phyloP scores from a whole-genome alignment of 352 stramenopile species.

The Poterioochromonas sp. region DNA sequence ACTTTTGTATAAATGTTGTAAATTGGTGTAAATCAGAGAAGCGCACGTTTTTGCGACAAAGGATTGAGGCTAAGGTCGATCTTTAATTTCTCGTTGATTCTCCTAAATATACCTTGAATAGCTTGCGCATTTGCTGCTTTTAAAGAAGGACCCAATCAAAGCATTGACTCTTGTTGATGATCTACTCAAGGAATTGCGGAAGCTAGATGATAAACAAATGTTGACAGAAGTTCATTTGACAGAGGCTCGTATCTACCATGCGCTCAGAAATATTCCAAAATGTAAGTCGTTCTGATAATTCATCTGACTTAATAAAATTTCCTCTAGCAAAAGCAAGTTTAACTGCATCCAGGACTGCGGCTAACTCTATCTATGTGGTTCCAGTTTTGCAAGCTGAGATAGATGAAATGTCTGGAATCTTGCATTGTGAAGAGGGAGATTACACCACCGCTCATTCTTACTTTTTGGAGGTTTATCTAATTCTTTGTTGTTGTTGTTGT shows the following conservation, averaged over 20 bases:
- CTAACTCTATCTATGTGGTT: slow-evolving; percentile 94
- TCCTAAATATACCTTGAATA: background rate
- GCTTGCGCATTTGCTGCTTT: background rate
- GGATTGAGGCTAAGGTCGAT: slow-evolving; percentile 88
- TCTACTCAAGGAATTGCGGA: slow-evolving; percentile 81
- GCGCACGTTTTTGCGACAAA: slow-evolving; percentile 93
- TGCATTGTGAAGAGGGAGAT: slow-evolving; percentile 94
- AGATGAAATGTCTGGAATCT: slow-evolving; percentile 90
- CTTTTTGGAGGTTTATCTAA: slow-evolving; percentile 79
- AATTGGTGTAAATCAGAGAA: slow-evolving; percentile 79
- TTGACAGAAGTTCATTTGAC: slow-evolving; percentile 96
- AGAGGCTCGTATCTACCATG: slow-evolving; percentile 93
- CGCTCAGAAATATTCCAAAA: slow-evolving; percentile 91
- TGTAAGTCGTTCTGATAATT: slow-evolving; percentile 2
- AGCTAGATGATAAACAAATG: slow-evolving; percentile 98
- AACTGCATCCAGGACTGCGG: slow-evolving; percentile 89
- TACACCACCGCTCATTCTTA: slow-evolving; percentile 99
- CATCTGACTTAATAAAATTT: background rate
- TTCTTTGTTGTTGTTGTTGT: background rate
- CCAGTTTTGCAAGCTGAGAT: slow-evolving; percentile 79
- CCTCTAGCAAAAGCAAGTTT: slow-evolving; percentile 73
- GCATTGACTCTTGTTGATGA: slow-evolving; percentile 32
- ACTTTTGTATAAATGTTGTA: slow-evolving; percentile 85
- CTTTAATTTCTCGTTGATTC: slow-evolving; percentile 28
- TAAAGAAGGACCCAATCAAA: background rate